phyloP scores from a whole-genome alignment of 768 basidiomycete genomes.

The Sarcomyxa edulis region DNA sequence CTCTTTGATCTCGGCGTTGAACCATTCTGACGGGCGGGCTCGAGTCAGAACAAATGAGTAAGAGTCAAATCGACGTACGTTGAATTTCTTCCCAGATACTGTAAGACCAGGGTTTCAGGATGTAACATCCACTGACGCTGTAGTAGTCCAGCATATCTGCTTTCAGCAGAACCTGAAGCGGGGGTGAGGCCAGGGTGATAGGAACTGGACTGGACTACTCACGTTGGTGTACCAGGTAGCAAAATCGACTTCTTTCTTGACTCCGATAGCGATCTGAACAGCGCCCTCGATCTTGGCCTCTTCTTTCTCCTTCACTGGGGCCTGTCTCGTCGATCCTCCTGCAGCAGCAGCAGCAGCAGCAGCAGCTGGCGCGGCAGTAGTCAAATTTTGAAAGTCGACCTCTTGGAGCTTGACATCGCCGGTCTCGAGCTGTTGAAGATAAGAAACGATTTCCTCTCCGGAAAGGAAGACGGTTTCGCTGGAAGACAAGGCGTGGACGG shows the following conservation, averaged over 20 bases:
- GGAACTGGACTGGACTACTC: slow-evolving; percentile 16
- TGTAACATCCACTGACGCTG: slow-evolving; percentile 97
- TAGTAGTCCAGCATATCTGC: slow-evolving; percentile 99
- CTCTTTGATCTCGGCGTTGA: slow-evolving; percentile 87
- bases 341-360: slow-evolving; percentile 31
- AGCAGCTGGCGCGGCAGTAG: slow-evolving; percentile 31
- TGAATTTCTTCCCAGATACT: slow-evolving; percentile 97
- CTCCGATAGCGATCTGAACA: slow-evolving; percentile 88
- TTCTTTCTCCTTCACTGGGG: slow-evolving; percentile 54
- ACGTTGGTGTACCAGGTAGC: slow-evolving; percentile 92
- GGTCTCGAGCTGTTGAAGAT: slow-evolving; percentile 69
- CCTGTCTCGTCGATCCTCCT: slow-evolving; percentile 26
- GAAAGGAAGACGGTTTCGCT: slow-evolving; percentile 71
- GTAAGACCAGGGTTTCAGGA: slow-evolving; percentile 96
- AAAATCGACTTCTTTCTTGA: slow-evolving; percentile 96
- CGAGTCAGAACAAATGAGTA: no score
- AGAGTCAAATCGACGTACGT: slow-evolving; percentile 39
- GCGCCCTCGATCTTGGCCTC: slow-evolving; percentile 83
- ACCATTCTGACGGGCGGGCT: slow-evolving; percentile 68
- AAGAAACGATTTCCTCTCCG: slow-evolving; percentile 68
- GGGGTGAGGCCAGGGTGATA: neutral
- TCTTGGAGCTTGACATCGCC: slow-evolving; percentile 60
- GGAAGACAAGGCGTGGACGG: slow-evolving; percentile 72
- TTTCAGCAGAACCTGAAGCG: slow-evolving; percentile 83
- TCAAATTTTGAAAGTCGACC: slow-evolving; percentile 66